Evolutionary conservation across 805 yeast genomes (phyloP), one percentile per base, ranked within the genome.

Genomic region (Ogataea nakhonphanomensis): DNA sequence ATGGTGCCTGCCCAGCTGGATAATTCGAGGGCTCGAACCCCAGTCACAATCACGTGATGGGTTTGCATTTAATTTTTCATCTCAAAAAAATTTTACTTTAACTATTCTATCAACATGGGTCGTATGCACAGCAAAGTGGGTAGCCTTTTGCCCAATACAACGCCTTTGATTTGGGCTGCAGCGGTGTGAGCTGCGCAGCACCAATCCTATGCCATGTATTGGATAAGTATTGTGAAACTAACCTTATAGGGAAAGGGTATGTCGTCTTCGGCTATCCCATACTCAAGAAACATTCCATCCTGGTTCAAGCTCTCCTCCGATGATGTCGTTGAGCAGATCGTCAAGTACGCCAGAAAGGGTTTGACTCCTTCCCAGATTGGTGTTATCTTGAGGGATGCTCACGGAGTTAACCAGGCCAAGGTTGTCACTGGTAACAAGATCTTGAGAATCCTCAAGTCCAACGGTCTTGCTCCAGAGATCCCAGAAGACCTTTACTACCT

Each of bases 321-420:
- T 58, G 84, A 88, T 58, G 95, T 93, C 66, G 88, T 90, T 74
- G 99, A 93, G 78, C 96, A 89, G 79, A 81, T 91, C 78, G 73
- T 84, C 90, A 93, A 93, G 85, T 88, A 90, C 79, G 99, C 99
- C 70, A 90, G 97, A 80, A 93, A 93, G 83, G 99, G 99, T 90
- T 78, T 90, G 70, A 87, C 98, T 61, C 99, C 99, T 66, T 93
- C 99, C 65, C 96, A 89, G 76, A 93, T 93, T 57, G 99, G 99
- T 87, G 99, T 93, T 69, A 76, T 89, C 66, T 86, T 93, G 73
- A 89, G 99, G 82, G 99, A 93, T 78, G 93, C 98, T 64, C 98
- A 93, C 81, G 99, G 99, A 78, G 98, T 93, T 65, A 82, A 96
- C 70, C 96, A 90, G 78, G 75, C 96, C 62, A 88, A 84, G 79